Conservation (phyloP, 148 eudicot species). For the Chenopodium formosanum region DNA sequence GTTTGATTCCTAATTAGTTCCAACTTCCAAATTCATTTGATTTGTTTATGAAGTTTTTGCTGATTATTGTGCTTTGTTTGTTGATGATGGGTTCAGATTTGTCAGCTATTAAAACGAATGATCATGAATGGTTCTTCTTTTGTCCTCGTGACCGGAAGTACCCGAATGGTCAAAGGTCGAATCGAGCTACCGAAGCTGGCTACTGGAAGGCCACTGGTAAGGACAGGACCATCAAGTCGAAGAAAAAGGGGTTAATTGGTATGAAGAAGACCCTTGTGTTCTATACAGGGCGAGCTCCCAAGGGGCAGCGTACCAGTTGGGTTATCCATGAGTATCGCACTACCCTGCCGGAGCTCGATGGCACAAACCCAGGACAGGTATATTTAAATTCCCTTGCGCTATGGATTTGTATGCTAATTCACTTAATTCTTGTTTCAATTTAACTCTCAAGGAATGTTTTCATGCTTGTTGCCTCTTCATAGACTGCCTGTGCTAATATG, state of each 20-base stretch:
- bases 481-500: not conserved
- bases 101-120: constrained; percentile 60
- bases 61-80: constrained; percentile 7
- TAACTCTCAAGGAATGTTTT: not conserved
- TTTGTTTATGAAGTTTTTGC: not conserved
- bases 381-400: not conserved
- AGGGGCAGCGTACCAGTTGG: constrained; percentile 81
- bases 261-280: constrained; percentile 93
- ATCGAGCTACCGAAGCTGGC: constrained; percentile 77
- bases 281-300: constrained; percentile 89
- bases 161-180: constrained; percentile 84
- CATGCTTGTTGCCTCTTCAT: not conserved
- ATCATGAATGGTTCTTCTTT: constrained; percentile 92
- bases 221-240: constrained; percentile 67
- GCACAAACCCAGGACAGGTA: constrained; percentile 93
- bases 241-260: constrained; percentile 57
- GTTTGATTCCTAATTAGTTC: not conserved
- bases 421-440: not conserved
- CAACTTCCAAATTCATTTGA: not conserved
- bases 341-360: constrained; percentile 68
- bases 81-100: constrained; percentile 47
- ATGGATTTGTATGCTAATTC: not conserved
- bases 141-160: constrained; percentile 94
- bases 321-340: constrained; percentile 94
- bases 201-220: constrained; percentile 99